These are phyloP conservation scores for Sapria himalayana DNA, from an alignment of 345 rosid genomes.

Conservation along the genomic window DNA sequence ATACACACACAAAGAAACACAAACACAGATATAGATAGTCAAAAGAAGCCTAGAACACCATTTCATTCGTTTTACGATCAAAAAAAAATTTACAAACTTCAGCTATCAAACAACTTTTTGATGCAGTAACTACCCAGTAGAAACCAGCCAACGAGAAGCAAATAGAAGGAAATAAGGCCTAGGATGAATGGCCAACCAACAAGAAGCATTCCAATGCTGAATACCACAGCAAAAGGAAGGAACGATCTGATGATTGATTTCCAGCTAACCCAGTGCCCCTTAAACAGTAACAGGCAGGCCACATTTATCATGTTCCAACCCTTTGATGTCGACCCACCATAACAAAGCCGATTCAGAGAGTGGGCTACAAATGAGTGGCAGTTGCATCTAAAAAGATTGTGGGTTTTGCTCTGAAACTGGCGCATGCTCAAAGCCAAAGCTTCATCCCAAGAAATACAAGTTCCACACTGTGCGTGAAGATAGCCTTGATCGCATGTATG, in stretches of 20 bases:
- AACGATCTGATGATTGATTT: constrained; percentile 49
- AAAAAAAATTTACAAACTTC: too few species aligned
- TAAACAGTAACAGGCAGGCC: constrained; percentile 31
- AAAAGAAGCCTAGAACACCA: too few species aligned
- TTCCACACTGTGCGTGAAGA: constrained; percentile 46
- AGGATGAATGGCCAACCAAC: constrained; percentile 77
- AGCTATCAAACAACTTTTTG: constrained; percentile 33
- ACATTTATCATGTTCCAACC: constrained; percentile 78
- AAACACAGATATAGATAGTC: too few species aligned
- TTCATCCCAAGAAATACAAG: constrained; percentile 72
- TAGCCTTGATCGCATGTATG: constrained; percentile 68
- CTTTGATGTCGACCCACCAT: constrained; percentile 48
- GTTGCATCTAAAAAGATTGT: constrained; percentile 90
- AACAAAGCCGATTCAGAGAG: constrained; percentile 60
- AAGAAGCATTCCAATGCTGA: constrained; percentile 24
- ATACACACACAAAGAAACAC: too few species aligned
- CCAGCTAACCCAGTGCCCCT: constrained; percentile 46
- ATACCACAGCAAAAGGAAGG: constrained; percentile 47
- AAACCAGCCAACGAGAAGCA: constrained; percentile 56
- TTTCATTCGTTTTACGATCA: too few species aligned
- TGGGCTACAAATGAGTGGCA: constrained; percentile 66
- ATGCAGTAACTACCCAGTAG: constrained; percentile 40
- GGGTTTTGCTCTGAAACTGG: constrained; percentile 46
- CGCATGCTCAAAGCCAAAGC: constrained; percentile 29
- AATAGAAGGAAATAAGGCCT: constrained; percentile 40